phyloP scores from a whole-genome alignment of 768 basidiomycete genomes.

The Amanita exitialis region DNA sequence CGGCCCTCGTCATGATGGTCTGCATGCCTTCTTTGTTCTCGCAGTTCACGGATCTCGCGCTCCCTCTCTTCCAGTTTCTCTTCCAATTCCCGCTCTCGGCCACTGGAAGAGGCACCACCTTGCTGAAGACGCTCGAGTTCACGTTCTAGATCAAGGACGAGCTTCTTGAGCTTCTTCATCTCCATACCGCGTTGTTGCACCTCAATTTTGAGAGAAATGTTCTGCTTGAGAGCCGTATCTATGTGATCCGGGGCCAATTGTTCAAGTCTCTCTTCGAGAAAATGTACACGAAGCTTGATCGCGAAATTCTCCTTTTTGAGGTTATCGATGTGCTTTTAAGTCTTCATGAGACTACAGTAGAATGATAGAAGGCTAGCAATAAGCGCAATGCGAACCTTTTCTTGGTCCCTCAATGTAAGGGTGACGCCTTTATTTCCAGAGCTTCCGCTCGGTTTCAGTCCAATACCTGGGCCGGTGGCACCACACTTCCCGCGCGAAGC shows the following conservation, averaged over 20 bases:
- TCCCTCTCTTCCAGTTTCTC: slow-evolving; percentile 67
- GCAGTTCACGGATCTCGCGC: slow-evolving; percentile 55
- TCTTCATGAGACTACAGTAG: slow-evolving; percentile 1
- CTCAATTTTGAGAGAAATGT: slow-evolving; percentile 88
- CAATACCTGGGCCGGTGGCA: slow-evolving; percentile 29
- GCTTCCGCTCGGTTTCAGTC: slow-evolving; percentile 24
- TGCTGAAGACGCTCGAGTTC: slow-evolving; percentile 64
- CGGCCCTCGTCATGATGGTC: slow-evolving; percentile 41
- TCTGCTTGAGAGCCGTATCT: slow-evolving; percentile 85
- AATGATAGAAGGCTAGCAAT: not conserved
- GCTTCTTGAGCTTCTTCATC: slow-evolving; percentile 86
- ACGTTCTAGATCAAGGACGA: slow-evolving; percentile 73
- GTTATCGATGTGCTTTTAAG: slow-evolving; percentile 77
- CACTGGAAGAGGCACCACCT: slow-evolving; percentile 28
- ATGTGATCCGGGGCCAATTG: slow-evolving; percentile 89
- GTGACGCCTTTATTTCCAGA: slow-evolving; percentile 31
- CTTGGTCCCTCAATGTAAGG: slow-evolving; percentile 89
- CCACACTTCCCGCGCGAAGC: slow-evolving; percentile 17
- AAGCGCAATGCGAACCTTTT: slow-evolving; percentile 55
- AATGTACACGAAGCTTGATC: slow-evolving; percentile 92
- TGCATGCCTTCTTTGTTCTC: slow-evolving; percentile 18
- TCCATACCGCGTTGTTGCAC: slow-evolving; percentile 85
- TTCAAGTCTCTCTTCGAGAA: slow-evolving; percentile 86
- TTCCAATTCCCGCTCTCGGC: slow-evolving; percentile 68
- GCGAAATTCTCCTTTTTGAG: slow-evolving; percentile 97